Conservation (phyloP, 2,329 filamentous ascomycete species). For the Beauveria sp. region DNA sequence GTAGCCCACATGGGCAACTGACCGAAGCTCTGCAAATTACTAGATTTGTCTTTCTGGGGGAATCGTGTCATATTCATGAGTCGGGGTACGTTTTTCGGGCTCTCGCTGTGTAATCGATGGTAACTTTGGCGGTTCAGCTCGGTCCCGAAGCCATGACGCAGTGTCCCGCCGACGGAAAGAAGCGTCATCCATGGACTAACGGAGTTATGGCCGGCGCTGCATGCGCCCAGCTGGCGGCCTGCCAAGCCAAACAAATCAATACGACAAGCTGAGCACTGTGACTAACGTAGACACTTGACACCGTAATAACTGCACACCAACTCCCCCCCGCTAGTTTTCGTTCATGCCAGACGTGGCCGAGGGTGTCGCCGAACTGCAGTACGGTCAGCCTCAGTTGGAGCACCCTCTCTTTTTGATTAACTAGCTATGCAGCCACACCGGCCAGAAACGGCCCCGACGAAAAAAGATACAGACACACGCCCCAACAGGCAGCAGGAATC, state of each 20-base stretch:
- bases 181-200: background rate
- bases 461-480: background rate
- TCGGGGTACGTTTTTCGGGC: background rate
- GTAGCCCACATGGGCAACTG: background rate
- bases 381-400: background rate
- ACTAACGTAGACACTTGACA: background rate
- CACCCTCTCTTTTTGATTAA: background rate
- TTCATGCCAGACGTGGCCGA: background rate
- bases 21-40: background rate
- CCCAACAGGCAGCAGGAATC: background rate
- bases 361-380: background rate
- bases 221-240: background rate
- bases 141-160: background rate
- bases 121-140: background rate
- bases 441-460: background rate
- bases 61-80: background rate
- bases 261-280: background rate
- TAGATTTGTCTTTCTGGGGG: background rate
- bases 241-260: background rate
- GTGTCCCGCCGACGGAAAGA: background rate
- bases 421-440: constrained; percentile 8
- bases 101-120: background rate
- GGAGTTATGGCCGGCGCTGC: background rate
- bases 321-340: background rate
- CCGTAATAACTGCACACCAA: background rate